Percentiles rank a stretch among this genome's conserved stretches.
Conservation (phyloP, 2,329 filamentous ascomycete genomes). For the Sporothrix sp. region DNA sequence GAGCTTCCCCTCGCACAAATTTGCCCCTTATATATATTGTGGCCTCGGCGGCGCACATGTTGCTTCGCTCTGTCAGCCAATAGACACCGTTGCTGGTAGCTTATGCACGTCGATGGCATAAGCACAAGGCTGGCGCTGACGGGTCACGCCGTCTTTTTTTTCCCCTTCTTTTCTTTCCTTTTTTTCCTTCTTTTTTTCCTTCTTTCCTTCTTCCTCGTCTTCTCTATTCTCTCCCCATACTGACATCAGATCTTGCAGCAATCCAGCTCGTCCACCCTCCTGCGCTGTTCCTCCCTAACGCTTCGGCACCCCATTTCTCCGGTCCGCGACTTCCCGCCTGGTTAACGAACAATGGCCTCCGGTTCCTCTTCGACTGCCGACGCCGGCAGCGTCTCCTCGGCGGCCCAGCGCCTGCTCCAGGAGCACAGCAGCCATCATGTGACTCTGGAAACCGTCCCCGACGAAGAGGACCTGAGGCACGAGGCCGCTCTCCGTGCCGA, state of each 20-base stretch:
- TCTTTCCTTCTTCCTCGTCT: no score
- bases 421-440: slow-evolving; percentile 53
- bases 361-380: slow-evolving; percentile 25
- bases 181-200: background rate
- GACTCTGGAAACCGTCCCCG: slow-evolving; percentile 70
- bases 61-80: no score
- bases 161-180: background rate
- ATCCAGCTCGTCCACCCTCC: background rate
- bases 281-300: background rate
- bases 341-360: slow-evolving; percentile 19
- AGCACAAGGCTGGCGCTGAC: no score
- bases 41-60: no score
- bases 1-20: background rate
- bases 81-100: no score
- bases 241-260: background rate
- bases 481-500: slow-evolving; percentile 32
- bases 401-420: slow-evolving; percentile 53
- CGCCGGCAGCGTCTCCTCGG: slow-evolving; percentile 37
- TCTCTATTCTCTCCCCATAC: background rate
- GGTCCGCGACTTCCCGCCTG: slow-evolving; percentile 8
- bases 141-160: no score
- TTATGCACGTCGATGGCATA: no score
- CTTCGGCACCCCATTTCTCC: slow-evolving; percentile 3
- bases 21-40: no score
- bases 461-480: slow-evolving; percentile 60